These are phyloP conservation scores for Trypanosoma rangeli DNA, from an alignment of 208 protist species.

Conservation along the genomic window DNA sequence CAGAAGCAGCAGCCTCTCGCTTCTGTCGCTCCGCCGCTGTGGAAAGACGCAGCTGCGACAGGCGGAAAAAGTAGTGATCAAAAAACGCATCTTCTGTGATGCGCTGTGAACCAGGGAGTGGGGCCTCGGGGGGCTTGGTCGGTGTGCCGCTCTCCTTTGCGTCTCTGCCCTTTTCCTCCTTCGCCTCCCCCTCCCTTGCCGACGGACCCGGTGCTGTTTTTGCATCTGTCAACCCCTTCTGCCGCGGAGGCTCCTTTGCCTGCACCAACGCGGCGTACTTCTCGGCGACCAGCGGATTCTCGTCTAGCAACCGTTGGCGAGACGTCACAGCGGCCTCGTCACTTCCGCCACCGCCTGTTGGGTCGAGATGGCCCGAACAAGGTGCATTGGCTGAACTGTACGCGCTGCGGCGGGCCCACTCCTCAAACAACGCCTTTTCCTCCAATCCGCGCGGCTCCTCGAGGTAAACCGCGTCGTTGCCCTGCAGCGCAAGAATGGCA, in stretches of 20 bases:
- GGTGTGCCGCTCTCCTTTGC: neutral
- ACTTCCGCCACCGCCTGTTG: neutral
- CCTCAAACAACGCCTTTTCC: slow-evolving; percentile 34
- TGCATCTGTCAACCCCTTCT: neutral
- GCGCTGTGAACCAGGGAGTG: slow-evolving; percentile 2
- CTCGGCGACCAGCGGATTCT: slow-evolving; percentile 52
- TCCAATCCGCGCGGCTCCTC: slow-evolving; percentile 34
- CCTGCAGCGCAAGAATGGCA: slow-evolving; percentile 40
- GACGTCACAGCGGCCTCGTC: slow-evolving; percentile 26
- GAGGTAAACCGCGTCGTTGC: slow-evolving; percentile 41
- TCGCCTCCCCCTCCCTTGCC: neutral
- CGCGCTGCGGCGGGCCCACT: slow-evolving; percentile 45
- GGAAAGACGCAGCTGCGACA: slow-evolving; percentile 63
- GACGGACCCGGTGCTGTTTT: neutral
- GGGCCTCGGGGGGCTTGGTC: neutral
- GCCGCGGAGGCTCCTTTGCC: neutral
- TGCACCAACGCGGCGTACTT: slow-evolving; percentile 60
- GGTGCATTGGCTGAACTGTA: slow-evolving; percentile 44
- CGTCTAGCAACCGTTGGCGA: slow-evolving; percentile 67
- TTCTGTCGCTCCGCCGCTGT: slow-evolving; percentile 32
- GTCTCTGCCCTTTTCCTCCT: neutral
- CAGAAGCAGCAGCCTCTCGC: slow-evolving; percentile 4
- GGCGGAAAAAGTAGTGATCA: slow-evolving; percentile 84
- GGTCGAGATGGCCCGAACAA: neutral
- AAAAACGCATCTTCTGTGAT: slow-evolving; percentile 77